Evolutionary conservation across 2,329 filamentous ascomycete genomes (phyloP).

Genomic region (Elsinoe perseae): DNA sequence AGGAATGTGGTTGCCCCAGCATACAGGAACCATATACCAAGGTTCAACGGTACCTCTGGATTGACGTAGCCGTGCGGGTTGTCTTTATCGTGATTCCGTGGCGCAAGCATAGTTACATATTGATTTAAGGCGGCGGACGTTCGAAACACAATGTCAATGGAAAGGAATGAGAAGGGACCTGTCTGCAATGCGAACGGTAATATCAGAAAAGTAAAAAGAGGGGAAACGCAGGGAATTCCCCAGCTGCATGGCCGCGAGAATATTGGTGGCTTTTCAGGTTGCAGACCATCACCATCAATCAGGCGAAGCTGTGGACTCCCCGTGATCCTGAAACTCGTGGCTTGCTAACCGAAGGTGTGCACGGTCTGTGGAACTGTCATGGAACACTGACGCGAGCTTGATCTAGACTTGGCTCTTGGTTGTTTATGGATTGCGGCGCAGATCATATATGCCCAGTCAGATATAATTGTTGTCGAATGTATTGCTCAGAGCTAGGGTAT

Average conservation of each 20-base stretch:
- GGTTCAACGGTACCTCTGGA: constrained; percentile 31
- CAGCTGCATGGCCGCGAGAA: neutral
- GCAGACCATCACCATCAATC: neutral
- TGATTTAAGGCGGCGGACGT: constrained; percentile 1
- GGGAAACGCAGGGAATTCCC: neutral
- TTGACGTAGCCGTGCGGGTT: constrained; percentile 26
- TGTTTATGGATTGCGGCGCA: no score
- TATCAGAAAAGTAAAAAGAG: constrained; percentile 4
- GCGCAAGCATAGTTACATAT: constrained; percentile 7
- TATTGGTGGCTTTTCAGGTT: neutral
- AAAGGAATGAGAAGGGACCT: neutral
- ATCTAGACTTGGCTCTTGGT: neutral
- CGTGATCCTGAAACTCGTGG: constrained; percentile 8
- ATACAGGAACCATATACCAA: constrained; percentile 34
- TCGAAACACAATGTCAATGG: neutral
- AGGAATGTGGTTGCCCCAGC: constrained; percentile 33
- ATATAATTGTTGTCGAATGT: no score
- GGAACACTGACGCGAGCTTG: neutral
- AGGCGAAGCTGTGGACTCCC: neutral
- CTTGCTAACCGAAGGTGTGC: constrained; percentile 9
- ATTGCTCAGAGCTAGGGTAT: no score
- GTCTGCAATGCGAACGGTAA: neutral
- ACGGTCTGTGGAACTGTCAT: constrained; percentile 9
- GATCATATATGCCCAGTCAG: no score
- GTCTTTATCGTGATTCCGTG: neutral